Evolutionary conservation across 1,284 basidiomycete species (phyloP).

Genomic region (Cutaneotrichosporon sp.): DNA sequence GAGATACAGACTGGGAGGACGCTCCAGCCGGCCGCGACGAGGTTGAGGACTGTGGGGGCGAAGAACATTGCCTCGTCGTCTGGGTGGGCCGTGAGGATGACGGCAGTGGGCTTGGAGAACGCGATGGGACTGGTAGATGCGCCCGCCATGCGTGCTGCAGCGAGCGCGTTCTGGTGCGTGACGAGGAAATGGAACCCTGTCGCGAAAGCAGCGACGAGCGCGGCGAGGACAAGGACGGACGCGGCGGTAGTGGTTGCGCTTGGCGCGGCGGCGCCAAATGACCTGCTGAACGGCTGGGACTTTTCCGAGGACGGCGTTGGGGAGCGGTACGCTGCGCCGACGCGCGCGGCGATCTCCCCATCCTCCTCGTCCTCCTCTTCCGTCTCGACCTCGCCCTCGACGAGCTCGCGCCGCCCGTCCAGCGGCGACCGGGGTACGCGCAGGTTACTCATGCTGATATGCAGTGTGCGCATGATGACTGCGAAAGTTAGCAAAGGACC

Average conservation of each 20-base stretch:
- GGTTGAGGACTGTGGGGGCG: slow-evolving; percentile 43
- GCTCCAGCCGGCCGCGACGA: slow-evolving; percentile 33
- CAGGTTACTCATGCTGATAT: slow-evolving; percentile 31
- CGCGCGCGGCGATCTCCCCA: background rate
- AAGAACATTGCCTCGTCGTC: slow-evolving; percentile 79
- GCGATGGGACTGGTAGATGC: too few species aligned
- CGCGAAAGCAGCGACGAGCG: background rate
- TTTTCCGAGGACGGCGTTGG: background rate
- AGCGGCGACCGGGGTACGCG: slow-evolving; percentile 35
- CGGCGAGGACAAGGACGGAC: background rate
- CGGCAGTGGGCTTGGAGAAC: slow-evolving; percentile 11
- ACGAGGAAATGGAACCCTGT: slow-evolving; percentile 7
- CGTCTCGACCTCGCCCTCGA: background rate
- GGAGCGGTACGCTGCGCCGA: background rate
- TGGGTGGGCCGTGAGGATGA: slow-evolving; percentile 51
- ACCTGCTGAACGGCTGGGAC: background rate
- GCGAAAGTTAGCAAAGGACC: background rate
- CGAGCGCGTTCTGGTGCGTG: background rate
- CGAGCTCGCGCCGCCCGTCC: background rate
- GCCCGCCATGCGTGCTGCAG: too few species aligned
- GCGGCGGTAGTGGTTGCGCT: background rate
- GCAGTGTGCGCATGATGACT: slow-evolving; percentile 37
- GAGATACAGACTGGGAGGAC: slow-evolving; percentile 51
- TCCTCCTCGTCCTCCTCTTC: background rate
- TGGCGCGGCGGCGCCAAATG: background rate